Base-by-base conservation (phyloP, 176 grass and related monocot species). In the Hordeum marinum region DNA sequence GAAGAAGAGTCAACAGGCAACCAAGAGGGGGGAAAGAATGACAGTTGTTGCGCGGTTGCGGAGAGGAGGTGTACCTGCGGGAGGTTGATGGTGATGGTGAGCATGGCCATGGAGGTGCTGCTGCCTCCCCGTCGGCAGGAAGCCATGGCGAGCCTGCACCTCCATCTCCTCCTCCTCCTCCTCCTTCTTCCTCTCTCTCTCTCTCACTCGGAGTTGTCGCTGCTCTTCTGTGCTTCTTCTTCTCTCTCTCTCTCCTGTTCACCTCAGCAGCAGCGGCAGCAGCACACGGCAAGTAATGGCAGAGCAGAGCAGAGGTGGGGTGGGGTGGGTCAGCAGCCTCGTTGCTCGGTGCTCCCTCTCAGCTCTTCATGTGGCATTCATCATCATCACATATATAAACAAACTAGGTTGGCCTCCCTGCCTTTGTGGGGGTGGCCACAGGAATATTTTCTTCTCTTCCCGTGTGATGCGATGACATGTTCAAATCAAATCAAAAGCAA, bases 161-260 rank as follows among this genome's bases (percentile, higher is more conserved):
- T 79, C 84, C 84, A 86, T 86, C 52, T 63, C 57, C 80, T 68
- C n/a, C 8, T 63, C 3, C 45, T 32, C 17, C 80, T 82, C 34
- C 18, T 10, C 21, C 15, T 35, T 46, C 26, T 35, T 10, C 3
- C 4, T 15, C 12, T 40, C 9, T 2, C 0, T 12, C 18, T 40
- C 4, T n/a, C 24, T 29, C 45, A 62, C 68, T 67, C 2, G 4
- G 35, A 57, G 18, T 21, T 57, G 7, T 57, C 54, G 0, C 54
- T 57, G 20, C 18, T 21, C 52, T 57, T 57, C 52, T 57, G 3
- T 57, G 8, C 52, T 57, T 20, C 50, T 50, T 1, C 50, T 57
- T 57, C 54, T 57, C 54, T 57, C 54, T 57, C 54, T 57, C 54
- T 57, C 54, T 57, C 54, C 54, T 57, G 20, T 57, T 57, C 54